These are phyloP conservation scores for Candida anglica DNA, from an alignment of 805 yeast species.

Conservation along the genomic window DNA sequence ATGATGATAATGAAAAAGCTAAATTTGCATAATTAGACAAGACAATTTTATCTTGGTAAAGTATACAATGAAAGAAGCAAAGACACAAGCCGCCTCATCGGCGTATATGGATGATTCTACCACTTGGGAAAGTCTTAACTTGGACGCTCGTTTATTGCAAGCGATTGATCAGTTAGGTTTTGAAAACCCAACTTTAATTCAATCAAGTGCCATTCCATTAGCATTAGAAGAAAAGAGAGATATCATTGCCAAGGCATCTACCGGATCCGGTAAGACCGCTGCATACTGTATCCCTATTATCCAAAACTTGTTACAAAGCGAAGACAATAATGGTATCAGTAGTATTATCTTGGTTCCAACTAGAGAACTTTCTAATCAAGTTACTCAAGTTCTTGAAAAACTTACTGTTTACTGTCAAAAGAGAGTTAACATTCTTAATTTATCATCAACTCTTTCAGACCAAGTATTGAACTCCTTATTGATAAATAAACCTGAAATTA, in stretches of 20 bases:
- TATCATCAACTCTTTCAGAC: slow-evolving; percentile 63
- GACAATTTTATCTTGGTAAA: too few relatives aligned
- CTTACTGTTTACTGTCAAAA: slow-evolving; percentile 69
- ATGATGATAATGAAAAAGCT: neutral
- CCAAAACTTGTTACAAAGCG: slow-evolving; percentile 60
- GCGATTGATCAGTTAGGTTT: slow-evolving; percentile 80
- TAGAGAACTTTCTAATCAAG: slow-evolving; percentile 87
- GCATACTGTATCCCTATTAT: slow-evolving; percentile 87
- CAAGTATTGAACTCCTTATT: slow-evolving; percentile 69
- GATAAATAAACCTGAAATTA: slow-evolving; percentile 70
- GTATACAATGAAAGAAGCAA: neutral
- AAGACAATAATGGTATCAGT: slow-evolving; percentile 30
- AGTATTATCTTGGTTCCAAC: slow-evolving; percentile 88
- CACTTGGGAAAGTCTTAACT: slow-evolving; percentile 69
- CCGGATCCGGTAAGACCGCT: slow-evolving; percentile 95
- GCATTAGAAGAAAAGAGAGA: slow-evolving; percentile 90
- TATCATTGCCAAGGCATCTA: slow-evolving; percentile 87
- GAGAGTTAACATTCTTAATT: slow-evolving; percentile 59
- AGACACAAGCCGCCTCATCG: slow-evolving; percentile 48
- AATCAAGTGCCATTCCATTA: slow-evolving; percentile 85
- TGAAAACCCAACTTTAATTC: slow-evolving; percentile 84
- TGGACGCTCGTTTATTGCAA: slow-evolving; percentile 81
- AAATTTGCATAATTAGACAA: too few relatives aligned
- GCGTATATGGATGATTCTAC: slow-evolving; percentile 69
- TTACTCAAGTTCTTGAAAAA: slow-evolving; percentile 62